phyloP scores from a whole-genome alignment of 257 asterid genomes.

The Haberlea rhodopensis region DNA sequence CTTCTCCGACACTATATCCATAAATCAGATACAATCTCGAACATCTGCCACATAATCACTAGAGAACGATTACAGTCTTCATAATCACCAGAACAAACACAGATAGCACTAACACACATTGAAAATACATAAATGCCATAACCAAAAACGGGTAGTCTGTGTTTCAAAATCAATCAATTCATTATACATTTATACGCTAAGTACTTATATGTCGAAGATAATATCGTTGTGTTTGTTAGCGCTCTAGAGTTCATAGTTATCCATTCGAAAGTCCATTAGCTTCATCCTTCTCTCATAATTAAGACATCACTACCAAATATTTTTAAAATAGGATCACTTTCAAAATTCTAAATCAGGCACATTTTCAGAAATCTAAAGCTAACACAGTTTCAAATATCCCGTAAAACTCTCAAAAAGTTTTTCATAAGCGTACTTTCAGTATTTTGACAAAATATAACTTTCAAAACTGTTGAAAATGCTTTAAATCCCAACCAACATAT shows the following conservation, averaged over 20 bases:
- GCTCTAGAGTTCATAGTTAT: not conserved
- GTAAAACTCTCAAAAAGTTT: no score
- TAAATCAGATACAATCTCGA: not conserved
- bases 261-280: not conserved
- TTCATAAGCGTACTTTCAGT: no score
- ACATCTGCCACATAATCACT: conserved; percentile 12
- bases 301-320: not conserved
- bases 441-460: no score
- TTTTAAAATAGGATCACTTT: not conserved
- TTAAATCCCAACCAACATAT: no score
- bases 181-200: not conserved
- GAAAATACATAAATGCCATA: not conserved
- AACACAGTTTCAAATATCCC: no score
- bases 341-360: not conserved
- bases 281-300: not conserved
- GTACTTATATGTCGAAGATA: not conserved
- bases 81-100: not conserved
- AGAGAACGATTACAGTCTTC: not conserved
- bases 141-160: not conserved
- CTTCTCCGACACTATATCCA: not conserved
- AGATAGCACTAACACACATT: no score
- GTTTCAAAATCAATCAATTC: not conserved
- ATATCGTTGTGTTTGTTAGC: not conserved
- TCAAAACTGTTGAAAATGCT: no score
- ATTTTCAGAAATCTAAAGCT: not conserved